These are phyloP conservation scores for Penicillium brasilianum DNA, from an alignment of 2,329 filamentous ascomycete species.

Conservation along the genomic window DNA sequence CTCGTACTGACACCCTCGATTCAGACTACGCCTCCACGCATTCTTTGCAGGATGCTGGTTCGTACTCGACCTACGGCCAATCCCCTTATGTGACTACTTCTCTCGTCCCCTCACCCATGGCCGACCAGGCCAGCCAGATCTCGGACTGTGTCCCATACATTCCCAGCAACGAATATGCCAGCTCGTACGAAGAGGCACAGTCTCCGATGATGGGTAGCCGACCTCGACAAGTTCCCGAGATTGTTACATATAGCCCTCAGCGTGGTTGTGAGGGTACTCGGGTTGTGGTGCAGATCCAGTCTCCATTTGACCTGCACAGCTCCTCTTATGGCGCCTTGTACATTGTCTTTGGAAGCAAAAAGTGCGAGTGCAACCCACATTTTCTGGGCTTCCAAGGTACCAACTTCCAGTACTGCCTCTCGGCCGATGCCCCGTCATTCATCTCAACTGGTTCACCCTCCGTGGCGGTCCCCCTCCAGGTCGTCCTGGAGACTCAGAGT, in stretches of 20 bases:
- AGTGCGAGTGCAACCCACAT: slow-evolving; percentile 69
- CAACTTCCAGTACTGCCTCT: slow-evolving; percentile 72
- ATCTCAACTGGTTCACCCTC: slow-evolving; percentile 61
- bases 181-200: slow-evolving; percentile 65
- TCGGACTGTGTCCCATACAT: slow-evolving; percentile 49
- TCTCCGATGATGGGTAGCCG: slow-evolving; percentile 69
- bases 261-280: slow-evolving; percentile 72
- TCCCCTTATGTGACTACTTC: slow-evolving; percentile 45
- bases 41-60: slow-evolving; percentile 46
- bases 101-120: slow-evolving; percentile 48
- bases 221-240: slow-evolving; percentile 63
- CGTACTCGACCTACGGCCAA: slow-evolving; percentile 49
- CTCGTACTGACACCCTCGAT: slow-evolving; percentile 32
- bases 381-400: slow-evolving; percentile 64
- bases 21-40: slow-evolving; percentile 47
- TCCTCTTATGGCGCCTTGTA: slow-evolving; percentile 61
- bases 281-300: slow-evolving; percentile 74
- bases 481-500: slow-evolving; percentile 64
- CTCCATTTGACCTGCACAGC: slow-evolving; percentile 73
- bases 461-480: slow-evolving; percentile 62
- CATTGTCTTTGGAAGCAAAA: slow-evolving; percentile 78
- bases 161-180: slow-evolving; percentile 44
- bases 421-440: slow-evolving; percentile 72
- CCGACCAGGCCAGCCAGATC: slow-evolving; percentile 48
- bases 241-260: slow-evolving; percentile 72